phyloP scores from a whole-genome alignment of 2,329 filamentous ascomycete species.

The Trichoderma atrobrunneum region DNA sequence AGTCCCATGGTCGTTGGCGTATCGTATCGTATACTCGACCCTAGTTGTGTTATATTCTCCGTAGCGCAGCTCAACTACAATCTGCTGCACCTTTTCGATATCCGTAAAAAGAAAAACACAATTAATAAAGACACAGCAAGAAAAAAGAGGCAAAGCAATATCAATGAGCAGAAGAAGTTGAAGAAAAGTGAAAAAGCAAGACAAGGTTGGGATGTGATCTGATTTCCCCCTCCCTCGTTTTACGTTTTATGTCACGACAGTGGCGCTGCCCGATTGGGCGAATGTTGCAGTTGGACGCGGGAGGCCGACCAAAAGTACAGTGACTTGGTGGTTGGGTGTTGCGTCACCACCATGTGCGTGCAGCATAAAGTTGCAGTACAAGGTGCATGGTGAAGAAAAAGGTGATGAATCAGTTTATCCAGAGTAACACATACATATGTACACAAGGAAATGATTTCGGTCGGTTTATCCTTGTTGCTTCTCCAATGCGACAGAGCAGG shows the following conservation, averaged over 20 bases:
- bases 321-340: background rate
- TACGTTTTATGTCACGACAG: background rate
- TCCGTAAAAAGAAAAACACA: background rate
- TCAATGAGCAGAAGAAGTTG: too few species aligned
- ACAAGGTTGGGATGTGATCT: background rate
- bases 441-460: background rate
- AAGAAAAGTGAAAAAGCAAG: background rate
- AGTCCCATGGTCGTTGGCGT: conserved; percentile 18
- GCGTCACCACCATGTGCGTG: background rate
- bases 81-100: background rate
- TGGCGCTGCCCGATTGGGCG: conserved; percentile 15
- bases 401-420: background rate
- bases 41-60: background rate
- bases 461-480: background rate
- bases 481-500: background rate
- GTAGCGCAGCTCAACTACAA: background rate
- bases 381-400: background rate
- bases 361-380: background rate
- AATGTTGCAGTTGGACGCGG: background rate
- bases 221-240: background rate
- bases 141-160: background rate
- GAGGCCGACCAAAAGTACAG: background rate
- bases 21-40: background rate
- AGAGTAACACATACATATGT: background rate
- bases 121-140: background rate